These are phyloP conservation scores for Andrographis paniculata DNA, from an alignment of 305 asterid species.

Conservation along the genomic window DNA sequence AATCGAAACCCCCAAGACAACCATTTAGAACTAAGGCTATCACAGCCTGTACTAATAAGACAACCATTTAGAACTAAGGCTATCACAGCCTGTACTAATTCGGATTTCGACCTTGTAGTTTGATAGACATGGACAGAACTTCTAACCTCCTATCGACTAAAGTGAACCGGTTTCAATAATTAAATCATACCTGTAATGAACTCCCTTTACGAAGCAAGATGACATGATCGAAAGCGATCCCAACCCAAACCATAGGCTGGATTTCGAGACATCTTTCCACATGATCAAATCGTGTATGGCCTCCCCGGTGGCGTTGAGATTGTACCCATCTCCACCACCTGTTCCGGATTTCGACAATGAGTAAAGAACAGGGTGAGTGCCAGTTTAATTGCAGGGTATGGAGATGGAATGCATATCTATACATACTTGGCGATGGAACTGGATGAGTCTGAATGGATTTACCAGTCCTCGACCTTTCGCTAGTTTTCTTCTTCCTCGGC, in stretches of 20 bases:
- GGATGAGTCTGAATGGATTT: slow-evolving; percentile 31
- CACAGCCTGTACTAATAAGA: background rate
- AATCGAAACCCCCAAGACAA: no score
- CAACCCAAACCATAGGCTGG: slow-evolving; percentile 96
- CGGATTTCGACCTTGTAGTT: background rate
- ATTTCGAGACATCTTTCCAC: slow-evolving; percentile 93
- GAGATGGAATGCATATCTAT: no score
- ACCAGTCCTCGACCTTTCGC: slow-evolving; percentile 42
- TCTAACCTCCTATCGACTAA: no score
- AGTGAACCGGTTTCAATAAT: no score
- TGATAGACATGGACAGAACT: no score
- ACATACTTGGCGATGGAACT: slow-evolving; percentile 40
- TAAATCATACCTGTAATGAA: slow-evolving; percentile 52
- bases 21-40: background rate
- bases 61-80: background rate
- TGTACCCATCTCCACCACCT: slow-evolving; percentile 32
- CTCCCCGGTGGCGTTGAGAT: slow-evolving; percentile 44
- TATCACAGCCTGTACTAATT: background rate
- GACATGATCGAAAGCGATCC: slow-evolving; percentile 76
- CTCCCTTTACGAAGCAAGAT: slow-evolving; percentile 67
- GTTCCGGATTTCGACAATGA: slow-evolving; percentile 25
- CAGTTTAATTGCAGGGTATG: no score
- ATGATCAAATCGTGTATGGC: slow-evolving; percentile 52
- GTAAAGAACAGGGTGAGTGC: no score
- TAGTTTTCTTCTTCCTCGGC: slow-evolving; percentile 57